Base-by-base conservation (phyloP, 495 filamentous ascomycete species). In the Barbatosphaeria neglecta region DNA sequence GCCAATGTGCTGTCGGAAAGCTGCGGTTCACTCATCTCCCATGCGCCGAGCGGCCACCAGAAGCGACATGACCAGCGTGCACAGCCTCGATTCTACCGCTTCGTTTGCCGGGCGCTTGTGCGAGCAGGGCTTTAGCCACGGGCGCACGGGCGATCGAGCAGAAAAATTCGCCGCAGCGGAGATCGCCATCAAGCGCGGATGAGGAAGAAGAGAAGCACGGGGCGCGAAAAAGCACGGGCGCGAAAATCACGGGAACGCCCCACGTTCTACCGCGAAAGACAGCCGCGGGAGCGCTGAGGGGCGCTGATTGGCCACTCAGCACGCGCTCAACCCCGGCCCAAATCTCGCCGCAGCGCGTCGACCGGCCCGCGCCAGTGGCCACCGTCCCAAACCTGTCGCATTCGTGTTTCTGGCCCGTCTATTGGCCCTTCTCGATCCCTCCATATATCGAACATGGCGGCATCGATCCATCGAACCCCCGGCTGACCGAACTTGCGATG, bases 251-350 rank as follows among this genome's bases (percentile, higher is more conserved):
- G 28, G 27, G 44, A 43, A 35, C 23, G 18, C n/a, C 15, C 39
- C 18, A 11, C 20, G 37, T 28, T 37, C 24, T 22, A 31, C 41
- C 25, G 45, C 42, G n/a, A n/a, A n/a, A n/a, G n/a, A n/a, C n/a
- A n/a, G n/a, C n/a, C n/a, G n/a, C n/a, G n/a, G n/a, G n/a, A n/a
- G n/a, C n/a, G n/a, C n/a, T n/a, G n/a, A n/a, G n/a, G n/a, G n/a
- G n/a, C 46, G 48, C 19, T 43, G 52, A 54, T 50, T 55, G 41
- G 52, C 37, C 37, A 22, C 6, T 25, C 13, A 27, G 28, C 41
- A 51, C 52, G 52, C 52, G 52, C 52, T 45, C 18, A 11, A 22
- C 41, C 52, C 45, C 41, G 33, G 41, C 18, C 17, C 15, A 22
- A 22, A 20, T 41, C 19, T 23, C 38, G 18, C 38, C n/a, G 38